Base-by-base conservation (phyloP, 805 yeast genomes). In the Myxozyma geophila region DNA sequence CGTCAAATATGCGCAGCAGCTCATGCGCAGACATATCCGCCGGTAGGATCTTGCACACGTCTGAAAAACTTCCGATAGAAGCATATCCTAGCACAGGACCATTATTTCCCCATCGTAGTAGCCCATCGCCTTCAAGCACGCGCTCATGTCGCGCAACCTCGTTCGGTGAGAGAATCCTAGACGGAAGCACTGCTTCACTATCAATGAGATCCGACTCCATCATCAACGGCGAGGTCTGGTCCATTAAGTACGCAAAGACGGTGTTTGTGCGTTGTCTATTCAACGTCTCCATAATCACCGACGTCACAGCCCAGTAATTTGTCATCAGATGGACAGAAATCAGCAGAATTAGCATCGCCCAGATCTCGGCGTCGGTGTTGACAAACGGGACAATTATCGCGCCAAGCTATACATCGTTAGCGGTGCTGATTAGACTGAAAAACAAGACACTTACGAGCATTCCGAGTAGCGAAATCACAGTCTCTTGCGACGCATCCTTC, bases 401-500 rank as follows among this genome's bases (percentile, higher is more conserved):
- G 33, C 78, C 78, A 12, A 72, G 69, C 63, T 60, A 13, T 23
- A 12, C 7, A n/a, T 8, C 23, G 48, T 56, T 56, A 56, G 59
- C 59, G 23, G 5, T 19, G 4, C 9, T 33, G 17, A 35, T 5
- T 9, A 35, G 13, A 28, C 19, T 10, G 28, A 7, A 15, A 23
- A n/a, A n/a, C n/a, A n/a, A 7, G 2, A 39, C 35, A 54, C 66
- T 0, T 44, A 62, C 66, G 39, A 75, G 70, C 76, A 74, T 75
- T 17, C 79, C 78, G 67, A 75, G 36, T 36, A 76, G 62, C 17
- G 75, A 67, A 43, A 75, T 74, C 19, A 75, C 77, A 1, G 79
- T 76, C 58, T 75, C 78, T 69, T 75, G 78, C 9, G 75, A 70
- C 62, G 76, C 74, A 53, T 75, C 78, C 61, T 75, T 75, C 15